Base-by-base conservation (phyloP, 2,329 filamentous ascomycete genomes). In the Coniella vitis region DNA sequence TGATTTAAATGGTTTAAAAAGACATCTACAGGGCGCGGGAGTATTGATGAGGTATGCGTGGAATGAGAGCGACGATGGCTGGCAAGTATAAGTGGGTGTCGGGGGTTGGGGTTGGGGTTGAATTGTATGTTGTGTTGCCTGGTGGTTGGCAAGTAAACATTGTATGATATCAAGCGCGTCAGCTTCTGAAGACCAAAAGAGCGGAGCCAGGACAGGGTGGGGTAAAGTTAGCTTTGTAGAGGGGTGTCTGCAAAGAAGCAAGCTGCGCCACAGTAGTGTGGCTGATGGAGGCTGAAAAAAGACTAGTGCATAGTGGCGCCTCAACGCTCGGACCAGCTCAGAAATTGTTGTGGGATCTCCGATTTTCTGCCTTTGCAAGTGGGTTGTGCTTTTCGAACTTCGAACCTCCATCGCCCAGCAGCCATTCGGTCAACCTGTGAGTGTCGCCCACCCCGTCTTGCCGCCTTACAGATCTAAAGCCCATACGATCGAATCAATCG, bases 401-500 rank as follows among this genome's bases (percentile, higher is more conserved):
- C 46, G 39, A 37, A 47, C 48, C 38, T 45, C 48, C 46, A 48
- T 44, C 34, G 37, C 47, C 50, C 47, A 52, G 50, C 45, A 51
- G 44, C 47, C 39, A 49, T 43, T 52, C 38, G 47, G 51, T 53
- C 46, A 55, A 53, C 32, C 46, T 47, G 48, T 48, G 45, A 52
- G 51, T 54, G 46, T 44, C 42, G 41, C 36, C 44, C 14, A 35
- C 29, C 39, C 47, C 35, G 34, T 34, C 43, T 31, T 43, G n/a
- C 31, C 45, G 36, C 21, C 29, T 38, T 42, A n/a, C 22, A 16
- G 40, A 14, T 19, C 36, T 36, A 47, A 58, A 45, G 56, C 51
- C 56, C 49, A 55, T 52, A 50, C 52, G 47, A 51, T 55, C 42
- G 50, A 56, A 49, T 56, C 48, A 44, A 53, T 54, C 40, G 42